Base-by-base conservation (phyloP, 192 early-diverging fungal genomes). In the Coemansia sp. region DNA sequence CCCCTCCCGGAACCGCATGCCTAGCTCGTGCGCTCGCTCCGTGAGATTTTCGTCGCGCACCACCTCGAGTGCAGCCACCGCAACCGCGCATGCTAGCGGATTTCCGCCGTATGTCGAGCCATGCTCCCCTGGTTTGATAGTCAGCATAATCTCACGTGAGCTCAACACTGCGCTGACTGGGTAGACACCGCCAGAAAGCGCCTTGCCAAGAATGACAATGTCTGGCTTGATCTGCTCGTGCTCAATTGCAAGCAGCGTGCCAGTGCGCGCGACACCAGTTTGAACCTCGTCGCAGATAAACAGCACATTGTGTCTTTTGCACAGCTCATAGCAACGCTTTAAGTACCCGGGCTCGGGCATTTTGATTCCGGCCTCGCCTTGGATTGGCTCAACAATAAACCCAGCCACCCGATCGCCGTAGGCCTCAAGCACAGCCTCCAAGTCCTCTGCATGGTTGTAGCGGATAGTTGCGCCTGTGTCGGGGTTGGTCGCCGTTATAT, bases 281-380 rank as follows among this genome's bases (percentile, higher is more conserved):
- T 99, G 97, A 74, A 99, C 94, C 82, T 99, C 97, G 76, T 99
- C 97, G 56, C 92, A 94, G 73, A 99, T 97, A 61, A 99, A 91
- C 64, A 99, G 84, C 27, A 97, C 95, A 68, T 97, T 97, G 87
- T 99, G 90, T 83, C 96, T 92, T 71, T 94, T 92, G 90, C 97
- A 99, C 53, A 99, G 87, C 22, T 91, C 92, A 68, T 91, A 89
- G 73, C 89, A 90, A 59, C 86, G 87, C 72, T 85, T 86, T 39
- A 99, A 82, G 84, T 99, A 99, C 14, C 95, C 95, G 1, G 91
- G 85, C 70, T 93, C 93, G 29, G 97, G 97, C 10, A 99, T 92
- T 72, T 90, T 88, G 75, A 99, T 96, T 59, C 93, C 97, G 25
- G 97, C 95, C 85, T 99, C 97, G 64, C 97, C 97, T 77, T 99